These are phyloP conservation scores for Dactylonectria estremocensis DNA, from an alignment of 2,329 filamentous ascomycete species.

Conservation along the genomic window DNA sequence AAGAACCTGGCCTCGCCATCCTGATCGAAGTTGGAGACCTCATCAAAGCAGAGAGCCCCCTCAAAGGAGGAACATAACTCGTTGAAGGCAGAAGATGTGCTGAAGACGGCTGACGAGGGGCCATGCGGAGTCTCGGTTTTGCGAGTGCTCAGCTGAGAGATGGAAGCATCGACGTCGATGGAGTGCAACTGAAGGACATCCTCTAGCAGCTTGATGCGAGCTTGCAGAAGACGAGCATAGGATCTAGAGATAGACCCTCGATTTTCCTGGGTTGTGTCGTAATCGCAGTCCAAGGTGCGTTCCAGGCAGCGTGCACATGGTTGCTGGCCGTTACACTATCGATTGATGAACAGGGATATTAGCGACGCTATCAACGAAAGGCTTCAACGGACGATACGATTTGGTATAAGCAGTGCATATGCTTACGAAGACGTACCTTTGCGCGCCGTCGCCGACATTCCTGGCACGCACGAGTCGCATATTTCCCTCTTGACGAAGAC, in stretches of 20 bases:
- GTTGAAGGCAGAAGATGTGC: not conserved
- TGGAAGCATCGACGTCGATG: slow-evolving; percentile 12
- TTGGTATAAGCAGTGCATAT: too few species aligned
- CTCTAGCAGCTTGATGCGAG: slow-evolving; percentile 8
- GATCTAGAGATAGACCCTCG: slow-evolving; percentile 7
- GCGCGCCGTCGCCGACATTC: slow-evolving; percentile 55
- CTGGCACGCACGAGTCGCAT: slow-evolving; percentile 52
- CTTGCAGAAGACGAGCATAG: slow-evolving; percentile 1
- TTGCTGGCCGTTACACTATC: slow-evolving; percentile 16
- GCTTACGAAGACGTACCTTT: slow-evolving; percentile 46
- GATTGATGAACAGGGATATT: not conserved
- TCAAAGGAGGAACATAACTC: slow-evolving; percentile 41
- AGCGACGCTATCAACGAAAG: slow-evolving; percentile 18
- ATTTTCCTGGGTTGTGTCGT: not conserved
- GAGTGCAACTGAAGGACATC: slow-evolving; percentile 3
- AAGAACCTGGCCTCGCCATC: slow-evolving; percentile 55
- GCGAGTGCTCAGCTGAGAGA: not conserved
- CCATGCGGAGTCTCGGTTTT: not conserved
- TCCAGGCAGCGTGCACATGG: slow-evolving; percentile 43
- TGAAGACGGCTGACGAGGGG: not conserved
- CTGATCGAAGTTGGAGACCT: slow-evolving; percentile 53
- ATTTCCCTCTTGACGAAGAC: slow-evolving; percentile 24
- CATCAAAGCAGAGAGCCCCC: slow-evolving; percentile 44
- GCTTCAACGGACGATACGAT: too few species aligned
- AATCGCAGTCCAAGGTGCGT: slow-evolving; percentile 48